A percentile compares a stretch with the other conserved stretches of the same genome.
phyloP scores from a whole-genome alignment of 805 yeast genomes.

The Schwanniomyces sp. region DNA sequence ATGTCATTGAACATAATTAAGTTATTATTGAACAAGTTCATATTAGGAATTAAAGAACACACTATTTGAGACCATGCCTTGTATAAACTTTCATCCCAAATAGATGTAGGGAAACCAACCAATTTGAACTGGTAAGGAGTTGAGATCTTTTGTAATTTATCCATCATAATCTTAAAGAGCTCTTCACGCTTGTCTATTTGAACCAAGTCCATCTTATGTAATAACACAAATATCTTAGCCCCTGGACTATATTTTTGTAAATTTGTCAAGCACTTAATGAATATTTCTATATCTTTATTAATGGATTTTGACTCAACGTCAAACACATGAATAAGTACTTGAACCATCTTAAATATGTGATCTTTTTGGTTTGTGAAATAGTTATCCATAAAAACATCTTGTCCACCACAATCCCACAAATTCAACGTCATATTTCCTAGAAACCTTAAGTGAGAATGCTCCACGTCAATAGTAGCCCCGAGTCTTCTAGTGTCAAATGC shows the following conservation, averaged over 20 bases:
- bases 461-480: conserved; percentile 99
- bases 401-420: conserved; percentile 98
- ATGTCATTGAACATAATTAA: conserved; percentile 70
- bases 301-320: conserved; percentile 94
- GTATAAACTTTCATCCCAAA: conserved; percentile 95
- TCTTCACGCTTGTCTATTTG: conserved; percentile 83
- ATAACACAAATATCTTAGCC: conserved; percentile 85
- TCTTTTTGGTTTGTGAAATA: conserved; percentile 86
- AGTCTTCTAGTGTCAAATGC: conserved; percentile 94
- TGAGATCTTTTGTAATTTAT: conserved; percentile 72
- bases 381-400: conserved; percentile 94
- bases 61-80: conserved; percentile 98
- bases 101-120: conserved; percentile 90
- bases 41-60: conserved; percentile 91
- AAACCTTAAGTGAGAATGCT: conserved; percentile 90
- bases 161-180: conserved; percentile 81
- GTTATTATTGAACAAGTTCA: conserved; percentile 74
- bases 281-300: conserved; percentile 89
- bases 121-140: conserved; percentile 62
- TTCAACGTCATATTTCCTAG: conserved; percentile 94
- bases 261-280: conserved; percentile 78
- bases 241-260: conserved; percentile 82
- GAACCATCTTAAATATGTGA: conserved; percentile 93
- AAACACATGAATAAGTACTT: conserved; percentile 92
- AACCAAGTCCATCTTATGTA: conserved; percentile 96